Percentiles rank a stretch among this genome's conserved stretches.
phyloP scores from a whole-genome alignment of 2,329 filamentous ascomycete genomes.

The Aspergillus latus region DNA sequence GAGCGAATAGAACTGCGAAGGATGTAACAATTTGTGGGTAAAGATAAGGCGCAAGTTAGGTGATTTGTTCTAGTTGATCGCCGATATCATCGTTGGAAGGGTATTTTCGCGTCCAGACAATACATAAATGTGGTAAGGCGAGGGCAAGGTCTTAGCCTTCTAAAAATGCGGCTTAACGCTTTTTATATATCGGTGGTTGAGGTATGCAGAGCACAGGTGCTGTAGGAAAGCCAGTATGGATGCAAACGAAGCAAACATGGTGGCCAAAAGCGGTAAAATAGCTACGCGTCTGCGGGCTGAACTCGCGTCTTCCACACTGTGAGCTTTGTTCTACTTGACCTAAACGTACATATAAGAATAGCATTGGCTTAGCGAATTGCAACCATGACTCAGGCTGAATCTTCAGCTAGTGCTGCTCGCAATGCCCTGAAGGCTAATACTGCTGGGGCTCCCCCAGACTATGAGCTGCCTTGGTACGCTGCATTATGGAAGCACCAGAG shows the following conservation, averaged over 20 bases:
- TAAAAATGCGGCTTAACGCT: not conserved
- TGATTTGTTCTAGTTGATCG: not conserved
- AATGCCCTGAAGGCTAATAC: conserved; percentile 43
- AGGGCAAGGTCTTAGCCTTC: not conserved
- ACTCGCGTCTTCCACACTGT: conserved; percentile 28
- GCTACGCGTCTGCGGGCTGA: conserved; percentile 28
- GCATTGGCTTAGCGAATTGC: not conserved
- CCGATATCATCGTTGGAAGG: not conserved
- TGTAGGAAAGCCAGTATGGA: not conserved
- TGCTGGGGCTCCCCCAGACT: conserved; percentile 43
- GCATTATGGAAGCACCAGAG: not conserved
- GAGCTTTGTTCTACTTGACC: not conserved
- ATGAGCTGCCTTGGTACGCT: conserved; percentile 52
- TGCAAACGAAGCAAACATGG: conserved; percentile 11
- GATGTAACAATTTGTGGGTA: not conserved
- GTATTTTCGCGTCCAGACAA: not conserved
- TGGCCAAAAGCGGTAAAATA: conserved; percentile 10
- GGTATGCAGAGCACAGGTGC: not conserved
- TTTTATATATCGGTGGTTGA: not conserved
- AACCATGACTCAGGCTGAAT: conserved; percentile 49
- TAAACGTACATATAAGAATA: not conserved
- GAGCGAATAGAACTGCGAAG: not conserved
- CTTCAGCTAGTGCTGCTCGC: conserved; percentile 45
- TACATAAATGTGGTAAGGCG: not conserved
- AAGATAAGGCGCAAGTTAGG: not conserved